Base-by-base conservation (phyloP, 2,329 filamentous ascomycete species). In the Rhynchosporium secalis region DNA sequence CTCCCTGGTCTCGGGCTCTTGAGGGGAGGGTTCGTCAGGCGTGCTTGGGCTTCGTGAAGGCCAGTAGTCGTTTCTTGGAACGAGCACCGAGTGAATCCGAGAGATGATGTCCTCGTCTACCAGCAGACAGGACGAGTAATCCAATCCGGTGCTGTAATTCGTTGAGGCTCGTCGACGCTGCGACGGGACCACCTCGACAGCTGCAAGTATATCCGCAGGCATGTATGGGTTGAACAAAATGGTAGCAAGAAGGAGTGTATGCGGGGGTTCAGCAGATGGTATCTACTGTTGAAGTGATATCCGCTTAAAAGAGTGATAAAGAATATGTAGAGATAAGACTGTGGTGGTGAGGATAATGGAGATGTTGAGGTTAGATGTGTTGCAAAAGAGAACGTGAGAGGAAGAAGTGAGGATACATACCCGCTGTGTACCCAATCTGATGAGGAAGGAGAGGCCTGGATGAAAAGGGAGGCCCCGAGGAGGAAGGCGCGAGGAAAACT, bases 41-140 rank as follows among this genome's bases (percentile, higher is more conserved):
- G 66, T 56, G 58, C 62, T 63, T 13, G 70, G 70, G 9, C 70
- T 72, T 62, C 66, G 63, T 41, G 70, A 68, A 40, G 70, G 70
- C 31, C 58, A 59, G 45, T 62, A 65, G 13, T 62, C 57, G 55
- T 72, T 65, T 40, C 69, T 67, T 36, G 71, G 71, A 26, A 71
- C 54, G 3, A 72, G 55, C 5, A 73, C 67, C 48, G 69, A 71
- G 33, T 70, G 68, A 48, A 74, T 70, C 15, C 71, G 69, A 28
- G 67, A 65, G 31, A 64, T 57, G 41, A 73, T 71, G 56, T 72
- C 72, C 36, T 70, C 69, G 28, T 73, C 70, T 26, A 73, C 66
- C 51, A 62, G 63, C 52, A 55, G 62, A 56, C 59, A 61, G 48
- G 54, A 69, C 12, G 62, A 43, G 49, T 69, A 67, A 33, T 72